phyloP scores from a whole-genome alignment of 169 alveolate genomes.

The Eimeria sp. region DNA sequence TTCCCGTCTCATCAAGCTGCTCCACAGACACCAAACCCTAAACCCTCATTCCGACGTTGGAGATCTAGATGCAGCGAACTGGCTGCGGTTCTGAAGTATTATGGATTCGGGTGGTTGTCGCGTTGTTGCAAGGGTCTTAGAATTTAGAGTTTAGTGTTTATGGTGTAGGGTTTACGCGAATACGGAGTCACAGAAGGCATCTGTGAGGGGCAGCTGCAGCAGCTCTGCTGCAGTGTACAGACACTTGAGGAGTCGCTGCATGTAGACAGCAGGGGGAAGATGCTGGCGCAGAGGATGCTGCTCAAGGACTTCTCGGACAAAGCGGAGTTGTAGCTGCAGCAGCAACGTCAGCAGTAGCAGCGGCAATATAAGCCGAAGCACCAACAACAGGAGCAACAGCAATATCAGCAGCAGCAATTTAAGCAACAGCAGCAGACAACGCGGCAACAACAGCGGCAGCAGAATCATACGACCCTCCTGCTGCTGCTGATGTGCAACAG shows the following conservation, averaged over 20 bases:
- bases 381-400: background rate
- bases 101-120: no score
- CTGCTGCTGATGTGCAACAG: background rate
- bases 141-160: background rate
- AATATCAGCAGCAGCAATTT: background rate
- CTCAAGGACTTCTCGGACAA: background rate
- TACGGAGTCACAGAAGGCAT: constrained; percentile 23
- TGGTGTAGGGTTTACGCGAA: constrained; percentile 12
- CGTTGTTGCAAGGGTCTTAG: background rate
- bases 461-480: no score
- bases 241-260: constrained; percentile 51
- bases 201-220: constrained; percentile 59
- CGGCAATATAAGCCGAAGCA: background rate
- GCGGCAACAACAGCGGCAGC: no score
- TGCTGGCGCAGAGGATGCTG: background rate
- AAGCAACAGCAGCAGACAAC: no score
- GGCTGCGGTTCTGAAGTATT: no score
- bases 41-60: background rate
- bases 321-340: background rate
- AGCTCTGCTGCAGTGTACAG: constrained; percentile 49
- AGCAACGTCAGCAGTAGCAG: background rate
- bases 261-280: background rate
- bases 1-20: background rate
- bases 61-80: no score
- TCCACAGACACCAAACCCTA: background rate